Conservation (phyloP, 495 filamentous ascomycete genomes). For the Bacidia rubella region DNA sequence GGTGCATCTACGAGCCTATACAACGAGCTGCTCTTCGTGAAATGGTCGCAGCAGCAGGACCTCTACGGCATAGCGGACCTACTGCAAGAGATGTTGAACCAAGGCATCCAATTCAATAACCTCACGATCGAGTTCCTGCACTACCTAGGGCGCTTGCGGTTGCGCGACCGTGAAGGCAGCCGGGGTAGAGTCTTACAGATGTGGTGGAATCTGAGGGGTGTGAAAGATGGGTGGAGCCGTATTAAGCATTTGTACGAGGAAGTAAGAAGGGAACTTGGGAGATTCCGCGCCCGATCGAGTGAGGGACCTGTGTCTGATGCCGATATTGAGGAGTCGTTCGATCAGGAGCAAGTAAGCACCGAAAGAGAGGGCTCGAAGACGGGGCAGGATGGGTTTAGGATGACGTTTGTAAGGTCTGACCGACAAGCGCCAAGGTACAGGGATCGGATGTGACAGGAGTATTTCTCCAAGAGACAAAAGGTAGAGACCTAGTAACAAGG, state of each 20-base stretch:
- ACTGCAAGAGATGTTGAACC: constrained; percentile 63
- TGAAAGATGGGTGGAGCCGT: constrained; percentile 9
- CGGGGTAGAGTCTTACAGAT: constrained; percentile 5
- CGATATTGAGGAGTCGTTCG: background rate
- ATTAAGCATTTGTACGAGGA: background rate
- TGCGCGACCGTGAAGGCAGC: constrained; percentile 15
- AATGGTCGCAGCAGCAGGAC: constrained; percentile 51
- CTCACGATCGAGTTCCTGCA: constrained; percentile 41
- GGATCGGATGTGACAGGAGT: background rate
- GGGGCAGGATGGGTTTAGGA: background rate
- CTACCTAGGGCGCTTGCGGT: constrained; percentile 20
- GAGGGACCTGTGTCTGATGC: background rate
- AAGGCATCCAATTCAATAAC: constrained; percentile 47
- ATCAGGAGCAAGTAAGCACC: background rate
- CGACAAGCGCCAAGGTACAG: background rate
- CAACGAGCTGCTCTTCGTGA: constrained; percentile 52
- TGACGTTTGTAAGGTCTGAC: background rate
- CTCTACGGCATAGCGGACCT: constrained; percentile 45
- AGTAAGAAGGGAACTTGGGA: background rate
- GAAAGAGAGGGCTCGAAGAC: background rate
- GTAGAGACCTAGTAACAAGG: background rate
- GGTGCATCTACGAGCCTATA: constrained; percentile 62
- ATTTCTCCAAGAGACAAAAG: background rate
- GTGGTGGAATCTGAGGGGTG: constrained; percentile 28
- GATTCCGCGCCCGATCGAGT: background rate